A percentile compares a stretch with the other conserved stretches of the same genome.
These are phyloP conservation scores for Anethum foeniculum DNA, from an alignment of 140 eudicot species.

Conservation along the genomic window DNA sequence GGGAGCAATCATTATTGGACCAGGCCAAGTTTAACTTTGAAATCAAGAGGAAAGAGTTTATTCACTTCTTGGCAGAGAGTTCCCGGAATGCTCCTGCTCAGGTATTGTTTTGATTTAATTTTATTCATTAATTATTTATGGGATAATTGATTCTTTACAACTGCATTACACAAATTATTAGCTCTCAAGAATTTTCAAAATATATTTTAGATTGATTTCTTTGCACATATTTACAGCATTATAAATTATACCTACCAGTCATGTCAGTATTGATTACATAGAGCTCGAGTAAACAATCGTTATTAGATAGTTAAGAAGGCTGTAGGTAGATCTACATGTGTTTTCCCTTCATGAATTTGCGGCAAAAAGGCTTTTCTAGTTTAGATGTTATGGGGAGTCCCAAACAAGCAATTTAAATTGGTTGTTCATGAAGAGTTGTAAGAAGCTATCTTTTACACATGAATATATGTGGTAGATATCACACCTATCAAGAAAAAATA, in stretches of 20 bases:
- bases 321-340: too few relatives aligned
- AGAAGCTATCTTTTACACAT: background rate
- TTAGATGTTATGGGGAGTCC: background rate
- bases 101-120: conserved; percentile 32
- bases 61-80: conserved; percentile 53
- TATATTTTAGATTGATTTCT: background rate
- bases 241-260: background rate
- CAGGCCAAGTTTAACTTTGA: conserved; percentile 45
- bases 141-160: background rate
- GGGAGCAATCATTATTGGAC: conserved; percentile 57
- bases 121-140: background rate
- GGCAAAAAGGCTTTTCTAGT: too few relatives aligned
- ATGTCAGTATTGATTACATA: background rate
- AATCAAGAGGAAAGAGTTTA: conserved; percentile 65
- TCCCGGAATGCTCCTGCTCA: conserved; percentile 39
- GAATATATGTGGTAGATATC: too few relatives aligned
- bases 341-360: too few relatives aligned
- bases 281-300: background rate
- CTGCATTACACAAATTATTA: background rate
- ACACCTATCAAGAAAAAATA: too few relatives aligned
- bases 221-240: background rate
- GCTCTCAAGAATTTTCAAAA: background rate
- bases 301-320: background rate
- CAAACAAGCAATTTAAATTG: background rate
- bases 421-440: background rate